These are phyloP conservation scores for Prunus fruticosa DNA, from an alignment of 306 rosid genomes.

Conservation along the genomic window DNA sequence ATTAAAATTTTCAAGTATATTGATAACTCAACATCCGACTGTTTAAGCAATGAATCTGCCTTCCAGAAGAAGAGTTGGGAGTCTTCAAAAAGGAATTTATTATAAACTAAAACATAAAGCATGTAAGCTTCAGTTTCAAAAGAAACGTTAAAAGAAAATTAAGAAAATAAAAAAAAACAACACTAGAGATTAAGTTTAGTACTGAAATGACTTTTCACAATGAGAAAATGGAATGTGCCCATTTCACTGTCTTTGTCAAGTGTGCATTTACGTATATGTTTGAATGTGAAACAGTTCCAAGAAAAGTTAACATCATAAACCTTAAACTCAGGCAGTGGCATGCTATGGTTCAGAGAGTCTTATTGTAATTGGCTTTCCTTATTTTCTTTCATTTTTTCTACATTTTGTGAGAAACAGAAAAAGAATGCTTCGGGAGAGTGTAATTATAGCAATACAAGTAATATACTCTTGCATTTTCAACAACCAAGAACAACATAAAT, in stretches of 20 bases:
- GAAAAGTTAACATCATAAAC: not conserved
- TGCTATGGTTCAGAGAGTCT: not conserved
- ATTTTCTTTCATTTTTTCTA: not conserved
- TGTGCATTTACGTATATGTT: not conserved
- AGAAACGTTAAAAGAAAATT: not conserved
- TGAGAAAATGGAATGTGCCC: not conserved
- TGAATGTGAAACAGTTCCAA: not conserved
- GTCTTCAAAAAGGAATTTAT: too few species aligned
- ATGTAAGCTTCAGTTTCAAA: too few species aligned
- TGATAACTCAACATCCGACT: too few species aligned
- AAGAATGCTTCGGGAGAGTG: not conserved
- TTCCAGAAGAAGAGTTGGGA: too few species aligned
- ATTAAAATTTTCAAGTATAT: too few species aligned
- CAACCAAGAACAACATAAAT: constrained; percentile 4
- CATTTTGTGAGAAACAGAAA: not conserved
- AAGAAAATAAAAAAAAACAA: not conserved
- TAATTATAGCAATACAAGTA: not conserved
- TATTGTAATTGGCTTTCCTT: not conserved
- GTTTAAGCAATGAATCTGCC: too few species aligned
- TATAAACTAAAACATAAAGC: too few species aligned
- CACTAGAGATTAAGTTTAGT: not conserved
- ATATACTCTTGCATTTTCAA: not conserved
- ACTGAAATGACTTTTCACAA: not conserved
- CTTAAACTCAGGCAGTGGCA: not conserved
- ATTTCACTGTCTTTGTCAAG: not conserved